phyloP scores from a whole-genome alignment of 805 yeast genomes.

The Candida sithepensis region DNA sequence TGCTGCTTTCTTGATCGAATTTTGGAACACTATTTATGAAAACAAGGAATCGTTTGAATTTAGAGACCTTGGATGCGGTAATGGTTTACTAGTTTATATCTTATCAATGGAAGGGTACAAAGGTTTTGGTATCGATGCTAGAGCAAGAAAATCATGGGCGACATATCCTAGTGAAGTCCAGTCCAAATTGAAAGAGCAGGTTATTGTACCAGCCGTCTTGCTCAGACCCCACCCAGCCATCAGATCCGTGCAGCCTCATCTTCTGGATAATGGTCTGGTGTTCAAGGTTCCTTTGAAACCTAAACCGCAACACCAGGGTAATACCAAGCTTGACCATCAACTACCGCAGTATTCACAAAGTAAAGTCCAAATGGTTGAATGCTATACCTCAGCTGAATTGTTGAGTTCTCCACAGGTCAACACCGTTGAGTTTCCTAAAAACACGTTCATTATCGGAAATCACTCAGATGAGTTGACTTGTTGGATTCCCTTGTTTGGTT shows the following conservation, averaged over 20 bases:
- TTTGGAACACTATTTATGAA: slow-evolving; percentile 59
- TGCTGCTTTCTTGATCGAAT: slow-evolving; percentile 87
- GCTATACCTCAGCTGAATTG: slow-evolving; percentile 51
- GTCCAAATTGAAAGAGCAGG: slow-evolving; percentile 61
- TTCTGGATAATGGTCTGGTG: slow-evolving; percentile 58
- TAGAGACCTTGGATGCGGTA: slow-evolving; percentile 93
- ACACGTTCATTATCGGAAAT: slow-evolving; percentile 86
- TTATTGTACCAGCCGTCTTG: slow-evolving; percentile 73
- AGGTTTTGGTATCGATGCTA: slow-evolving; percentile 87
- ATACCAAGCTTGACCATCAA: slow-evolving; percentile 6
- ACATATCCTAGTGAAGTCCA: slow-evolving; percentile 67
- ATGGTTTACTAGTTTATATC: slow-evolving; percentile 79
- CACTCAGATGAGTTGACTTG: slow-evolving; percentile 94
- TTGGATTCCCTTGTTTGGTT: slow-evolving; percentile 88
- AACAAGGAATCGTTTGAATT: slow-evolving; percentile 53
- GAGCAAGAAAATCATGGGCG: slow-evolving; percentile 85
- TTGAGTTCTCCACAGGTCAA: slow-evolving; percentile 53
- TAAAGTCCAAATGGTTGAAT: slow-evolving; percentile 45
- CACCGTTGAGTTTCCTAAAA: slow-evolving; percentile 60
- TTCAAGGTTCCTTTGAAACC: slow-evolving; percentile 47
- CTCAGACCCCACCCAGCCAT: slow-evolving; percentile 68
- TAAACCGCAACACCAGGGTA: slow-evolving; percentile 23
- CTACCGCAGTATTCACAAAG: slow-evolving; percentile 2
- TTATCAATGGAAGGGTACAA: slow-evolving; percentile 72
- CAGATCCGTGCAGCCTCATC: slow-evolving; percentile 46